Conservation (phyloP, 2,329 filamentous ascomycete species). For the Pseudovirgaria hyperparasitica region DNA sequence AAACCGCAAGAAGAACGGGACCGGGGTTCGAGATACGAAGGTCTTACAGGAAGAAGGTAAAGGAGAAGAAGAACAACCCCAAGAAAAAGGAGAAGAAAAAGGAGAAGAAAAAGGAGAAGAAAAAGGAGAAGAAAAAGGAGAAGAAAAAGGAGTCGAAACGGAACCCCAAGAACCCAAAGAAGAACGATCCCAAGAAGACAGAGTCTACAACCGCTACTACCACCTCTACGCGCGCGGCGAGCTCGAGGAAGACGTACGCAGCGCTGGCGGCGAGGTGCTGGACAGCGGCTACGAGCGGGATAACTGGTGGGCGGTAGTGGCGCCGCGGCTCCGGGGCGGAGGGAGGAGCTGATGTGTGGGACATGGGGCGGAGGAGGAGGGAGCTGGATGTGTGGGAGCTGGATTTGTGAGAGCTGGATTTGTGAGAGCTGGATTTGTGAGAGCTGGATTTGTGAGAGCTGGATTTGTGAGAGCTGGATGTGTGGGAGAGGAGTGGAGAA, state of each 20-base stretch:
- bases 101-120: constrained; percentile 5
- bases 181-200: constrained; percentile 18
- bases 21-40: no score
- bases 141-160: constrained; percentile 11
- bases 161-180: constrained; percentile 12
- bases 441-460: no score
- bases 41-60: constrained; percentile 6
- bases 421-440: no score
- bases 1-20: no score
- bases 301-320: constrained; percentile 87
- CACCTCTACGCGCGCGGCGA: constrained; percentile 83
- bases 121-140: constrained; percentile 11
- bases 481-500: no score
- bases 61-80: constrained; percentile 21
- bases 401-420: no score
- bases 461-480: no score
- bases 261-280: constrained; percentile 62
- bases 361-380: no score
- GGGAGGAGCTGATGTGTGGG: no score
- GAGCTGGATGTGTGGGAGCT: no score
- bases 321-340: no score
- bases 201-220: constrained; percentile 81
- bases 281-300: constrained; percentile 88
- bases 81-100: constrained; percentile 9
- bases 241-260: constrained; percentile 63